Evolutionary conservation across 805 yeast species (phyloP), one percentile per base, ranked within the genome.

Genomic region (Lachancea lanzarotensis): DNA sequence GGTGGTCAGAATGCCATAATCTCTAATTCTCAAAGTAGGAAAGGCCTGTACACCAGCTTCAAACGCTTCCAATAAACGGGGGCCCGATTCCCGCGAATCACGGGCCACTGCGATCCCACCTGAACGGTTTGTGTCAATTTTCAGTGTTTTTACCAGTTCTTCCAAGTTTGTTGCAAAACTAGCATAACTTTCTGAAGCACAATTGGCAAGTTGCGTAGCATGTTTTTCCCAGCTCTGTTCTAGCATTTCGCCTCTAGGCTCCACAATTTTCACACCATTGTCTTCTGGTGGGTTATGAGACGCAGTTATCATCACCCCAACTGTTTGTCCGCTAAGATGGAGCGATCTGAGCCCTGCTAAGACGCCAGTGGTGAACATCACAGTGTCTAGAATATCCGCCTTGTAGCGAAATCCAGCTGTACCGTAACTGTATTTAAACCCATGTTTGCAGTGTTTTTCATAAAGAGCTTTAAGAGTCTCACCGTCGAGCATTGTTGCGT

Each of bases 281-380:
- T 90, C 97, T 35, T 71, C 71, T 0, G 97, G 95, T 0, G 96
- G 96, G 57, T 89, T 89, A 64, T 89, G 97, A 0, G 95, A 84
- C 0, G 96, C 97, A 1, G 97, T 93, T 57, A 93, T 82, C 97
- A 93, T 91, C 11, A 90, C 82, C n/a, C 98, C 98, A 26, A 90
- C 76, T 8, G 84, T 76, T 54, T 82, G 71, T 1, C 91, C 86
- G 1, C 69, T 67, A 27, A 84, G 67, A 48, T 70, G 73, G 47
- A 82, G 75, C n/a, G 97, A 89, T 57, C 98, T 74, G 50, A 93
- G 68, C 1, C 81, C 70, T 0, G 98, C 97, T 22, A 90, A 62
- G 16, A 89, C 70, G 2, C 96, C 96, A 15, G 84, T 88, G 6
- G 91, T 74, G 63, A 79, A 86, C 64, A 87, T 84, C 27, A 90